Conservation (phyloP, 2,329 filamentous ascomycete species). For the Hypoxylon sp. region DNA sequence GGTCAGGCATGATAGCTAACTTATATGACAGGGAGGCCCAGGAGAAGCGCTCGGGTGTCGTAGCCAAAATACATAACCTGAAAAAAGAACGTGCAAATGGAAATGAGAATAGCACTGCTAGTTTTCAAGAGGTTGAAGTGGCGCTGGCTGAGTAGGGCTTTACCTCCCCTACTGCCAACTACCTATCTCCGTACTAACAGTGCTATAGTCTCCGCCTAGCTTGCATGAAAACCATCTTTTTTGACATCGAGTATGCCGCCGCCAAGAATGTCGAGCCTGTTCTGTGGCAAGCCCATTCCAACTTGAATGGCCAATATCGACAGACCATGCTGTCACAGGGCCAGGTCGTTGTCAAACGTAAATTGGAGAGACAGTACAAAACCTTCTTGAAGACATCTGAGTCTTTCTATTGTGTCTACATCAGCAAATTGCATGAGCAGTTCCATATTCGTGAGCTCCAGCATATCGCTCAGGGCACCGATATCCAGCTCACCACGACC, state of each 20-base stretch:
- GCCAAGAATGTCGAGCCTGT: conserved; percentile 73
- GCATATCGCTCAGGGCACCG: conserved; percentile 57
- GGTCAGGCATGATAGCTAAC: conserved; percentile 32
- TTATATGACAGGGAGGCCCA: conserved; percentile 43
- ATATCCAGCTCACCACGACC: conserved; percentile 57
- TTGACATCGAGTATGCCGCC: conserved; percentile 75
- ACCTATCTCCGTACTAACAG: conserved; percentile 34
- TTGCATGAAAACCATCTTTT: conserved; percentile 78
- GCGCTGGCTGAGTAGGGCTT: conserved; percentile 50
- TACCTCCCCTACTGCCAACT: conserved; percentile 2
- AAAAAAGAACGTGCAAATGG: conserved; percentile 48
- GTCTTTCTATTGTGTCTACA: conserved; percentile 87
- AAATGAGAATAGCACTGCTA: conserved; percentile 47
- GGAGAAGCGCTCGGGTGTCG: conserved; percentile 47
- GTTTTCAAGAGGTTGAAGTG: conserved; percentile 50
- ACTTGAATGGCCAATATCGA: conserved; percentile 83
- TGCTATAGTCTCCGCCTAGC: conserved; percentile 72
- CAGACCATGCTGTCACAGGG: conserved; percentile 69
- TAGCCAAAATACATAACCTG: conserved; percentile 42
- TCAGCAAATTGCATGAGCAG: conserved; percentile 77
- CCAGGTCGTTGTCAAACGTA: conserved; percentile 74
- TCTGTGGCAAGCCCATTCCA: conserved; percentile 83
- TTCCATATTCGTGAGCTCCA: conserved; percentile 66
- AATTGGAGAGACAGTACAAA: conserved; percentile 83
- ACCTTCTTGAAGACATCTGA: conserved; percentile 89